Evolutionary conservation across 805 yeast genomes (phyloP).

Genomic region (Suhomyces sp.): DNA sequence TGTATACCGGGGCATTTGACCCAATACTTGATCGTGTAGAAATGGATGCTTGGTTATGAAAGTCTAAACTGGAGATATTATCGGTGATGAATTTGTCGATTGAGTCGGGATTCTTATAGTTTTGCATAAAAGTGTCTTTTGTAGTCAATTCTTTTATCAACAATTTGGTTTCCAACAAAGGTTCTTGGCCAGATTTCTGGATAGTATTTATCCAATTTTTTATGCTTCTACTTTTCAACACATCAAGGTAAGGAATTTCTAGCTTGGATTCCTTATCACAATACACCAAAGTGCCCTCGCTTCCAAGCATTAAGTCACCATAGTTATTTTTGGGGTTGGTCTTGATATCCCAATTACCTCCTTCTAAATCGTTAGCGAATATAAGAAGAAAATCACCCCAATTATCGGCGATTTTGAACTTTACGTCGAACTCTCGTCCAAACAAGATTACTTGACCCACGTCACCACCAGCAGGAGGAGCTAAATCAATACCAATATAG

Average conservation of each 20-base stretch:
- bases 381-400: slow-evolving; percentile 86
- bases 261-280: slow-evolving; percentile 56
- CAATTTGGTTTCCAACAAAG: slow-evolving; percentile 1
- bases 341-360: slow-evolving; percentile 73
- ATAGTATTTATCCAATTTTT: slow-evolving; percentile 32
- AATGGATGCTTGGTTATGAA: slow-evolving; percentile 11
- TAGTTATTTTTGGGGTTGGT: slow-evolving; percentile 37
- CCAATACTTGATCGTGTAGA: slow-evolving; percentile 2
- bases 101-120: slow-evolving; percentile 17
- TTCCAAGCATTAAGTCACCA: slow-evolving; percentile 53
- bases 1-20: slow-evolving; percentile 1
- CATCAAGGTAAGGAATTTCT: slow-evolving; percentile 41
- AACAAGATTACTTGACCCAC: slow-evolving; percentile 91
- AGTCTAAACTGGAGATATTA: slow-evolving; percentile 26
- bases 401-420: slow-evolving; percentile 78
- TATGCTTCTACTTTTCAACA: slow-evolving; percentile 31
- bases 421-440: slow-evolving; percentile 92
- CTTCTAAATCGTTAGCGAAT: slow-evolving; percentile 84
- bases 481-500: slow-evolving; percentile 83
- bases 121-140: slow-evolving; percentile 19
- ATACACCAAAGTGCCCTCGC: slow-evolving; percentile 71
- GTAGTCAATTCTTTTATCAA: slow-evolving; percentile 18
- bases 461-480: slow-evolving; percentile 61
- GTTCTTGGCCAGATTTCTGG: slow-evolving; percentile 14
- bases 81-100: slow-evolving; percentile 31